phyloP scores from a whole-genome alignment of 257 asterid species.

The Ocimum tenuiflorum region DNA sequence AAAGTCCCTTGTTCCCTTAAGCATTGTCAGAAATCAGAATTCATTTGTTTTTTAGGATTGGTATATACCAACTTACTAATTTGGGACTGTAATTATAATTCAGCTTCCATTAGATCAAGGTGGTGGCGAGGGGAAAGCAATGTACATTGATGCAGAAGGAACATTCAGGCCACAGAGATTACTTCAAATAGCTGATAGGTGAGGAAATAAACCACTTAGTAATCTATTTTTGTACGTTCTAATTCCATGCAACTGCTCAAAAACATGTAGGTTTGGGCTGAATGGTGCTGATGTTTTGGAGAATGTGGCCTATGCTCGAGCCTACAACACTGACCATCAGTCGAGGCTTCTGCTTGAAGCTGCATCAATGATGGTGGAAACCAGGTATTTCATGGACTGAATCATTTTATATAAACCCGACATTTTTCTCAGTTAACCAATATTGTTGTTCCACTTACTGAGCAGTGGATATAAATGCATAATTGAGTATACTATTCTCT shows the following conservation, averaged over 20 bases:
- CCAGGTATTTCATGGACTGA: conserved; percentile 39
- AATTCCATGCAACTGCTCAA: neutral
- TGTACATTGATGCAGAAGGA: conserved; percentile 98
- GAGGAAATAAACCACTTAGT: neutral
- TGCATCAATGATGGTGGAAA: conserved; percentile 97
- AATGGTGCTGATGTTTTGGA: conserved; percentile 95
- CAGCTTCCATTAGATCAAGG: conserved; percentile 98
- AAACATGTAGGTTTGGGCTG: conserved; percentile 61
- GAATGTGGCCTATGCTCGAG: conserved; percentile 97
- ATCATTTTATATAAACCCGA: neutral
- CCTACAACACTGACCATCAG: conserved; percentile 95
- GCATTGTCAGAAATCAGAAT: neutral
- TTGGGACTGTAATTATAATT: neutral
- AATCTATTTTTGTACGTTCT: conserved; percentile 3
- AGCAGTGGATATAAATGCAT: neutral
- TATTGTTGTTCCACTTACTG: neutral
- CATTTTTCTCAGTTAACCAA: neutral
- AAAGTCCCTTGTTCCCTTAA: too few species aligned
- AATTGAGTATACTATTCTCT: neutral
- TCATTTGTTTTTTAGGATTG: neutral
- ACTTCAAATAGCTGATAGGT: conserved; percentile 94
- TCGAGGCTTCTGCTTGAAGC: conserved; percentile 96
- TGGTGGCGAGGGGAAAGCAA: conserved; percentile 97
- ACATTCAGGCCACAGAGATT: conserved; percentile 97
- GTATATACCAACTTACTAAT: neutral